Evolutionary conservation across 2,329 filamentous ascomycete genomes (phyloP), one percentile per base, ranked within the genome.

Genomic region (Ophiostoma novo-ulmi): DNA sequence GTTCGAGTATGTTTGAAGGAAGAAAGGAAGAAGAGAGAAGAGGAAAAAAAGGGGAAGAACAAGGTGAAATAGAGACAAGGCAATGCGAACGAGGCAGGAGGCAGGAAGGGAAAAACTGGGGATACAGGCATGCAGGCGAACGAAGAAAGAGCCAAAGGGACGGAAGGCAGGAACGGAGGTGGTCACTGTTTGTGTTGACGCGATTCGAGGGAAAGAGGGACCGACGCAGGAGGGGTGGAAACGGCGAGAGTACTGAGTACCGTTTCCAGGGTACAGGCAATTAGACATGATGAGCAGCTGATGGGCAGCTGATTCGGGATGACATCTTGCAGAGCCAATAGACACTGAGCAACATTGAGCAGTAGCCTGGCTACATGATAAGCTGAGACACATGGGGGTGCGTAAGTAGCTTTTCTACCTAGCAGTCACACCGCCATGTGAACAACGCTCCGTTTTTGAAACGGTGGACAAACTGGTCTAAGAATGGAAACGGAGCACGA

Each of bases 121-220:
- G 35, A 38, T 17, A n/a, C 31, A 31, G 31, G 31, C 31, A 3
- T 31, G 2, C 31, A 31, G 31, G 31, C 31, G 3, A 26, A 38
- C 22, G 36, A 65, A 17, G 14, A 22, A 31, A 22, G 63, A 35
- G 35, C 14, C 22, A 31, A 31, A 31, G 31, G 31, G 31, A 31
- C 35, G 20, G 14, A 31, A 61, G 38, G 69, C 17, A 68, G 39
- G 52, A 58, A 39, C 17, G 66, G 69, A 69, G 71, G 55, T 72
- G 48, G 38, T 70, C 41, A 48, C 63, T 72, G 63, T 65, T 71
- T 69, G 70, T 65, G 67, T 69, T 69, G 71, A 72, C 71, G 71
- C 71, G 71, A 72, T 69, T 70, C 65, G 69, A 52, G 58, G 66
- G 69, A 67, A 41, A 52, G 48, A 58, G 61, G 22, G 38, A 13